Conservation (phyloP, 1,284 basidiomycete genomes). For the Flammula alnicola region DNA sequence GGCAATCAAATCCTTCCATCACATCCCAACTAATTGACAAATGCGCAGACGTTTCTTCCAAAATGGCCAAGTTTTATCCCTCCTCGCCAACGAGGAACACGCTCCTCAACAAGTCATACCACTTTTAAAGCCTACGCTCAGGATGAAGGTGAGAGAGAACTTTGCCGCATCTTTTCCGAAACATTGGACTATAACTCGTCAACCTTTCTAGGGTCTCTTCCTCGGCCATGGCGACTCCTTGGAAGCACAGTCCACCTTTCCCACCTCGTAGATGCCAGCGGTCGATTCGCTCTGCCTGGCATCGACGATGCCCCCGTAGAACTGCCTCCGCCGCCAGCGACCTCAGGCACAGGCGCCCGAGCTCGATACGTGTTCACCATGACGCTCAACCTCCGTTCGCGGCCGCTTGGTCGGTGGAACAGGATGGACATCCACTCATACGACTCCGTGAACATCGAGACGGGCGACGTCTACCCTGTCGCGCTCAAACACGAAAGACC, state of each 20-base stretch:
- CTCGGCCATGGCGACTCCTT: constrained; percentile 71
- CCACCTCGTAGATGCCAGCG: constrained; percentile 62
- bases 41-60: constrained; percentile 80
- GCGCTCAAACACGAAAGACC: constrained; percentile 84
- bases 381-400: constrained; percentile 79
- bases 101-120: constrained; percentile 80
- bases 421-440: constrained; percentile 81
- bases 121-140: constrained; percentile 73
- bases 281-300: constrained; percentile 32
- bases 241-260: constrained; percentile 64
- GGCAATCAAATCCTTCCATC: constrained; percentile 27
- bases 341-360: constrained; percentile 26
- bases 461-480: constrained; percentile 75
- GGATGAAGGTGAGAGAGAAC: constrained; percentile 69
- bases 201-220: constrained; percentile 60
- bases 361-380: constrained; percentile 86
- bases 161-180: background rate
- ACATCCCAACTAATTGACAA: background rate
- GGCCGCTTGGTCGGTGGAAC: constrained; percentile 87
- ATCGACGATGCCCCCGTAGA: constrained; percentile 18
- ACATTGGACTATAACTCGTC: constrained; percentile 1
- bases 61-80: constrained; percentile 84
- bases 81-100: constrained; percentile 84
- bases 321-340: background rate
- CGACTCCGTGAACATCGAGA: constrained; percentile 73